phyloP scores from a whole-genome alignment of 2,329 filamentous ascomycete genomes.

The Aspergillus hortae region DNA sequence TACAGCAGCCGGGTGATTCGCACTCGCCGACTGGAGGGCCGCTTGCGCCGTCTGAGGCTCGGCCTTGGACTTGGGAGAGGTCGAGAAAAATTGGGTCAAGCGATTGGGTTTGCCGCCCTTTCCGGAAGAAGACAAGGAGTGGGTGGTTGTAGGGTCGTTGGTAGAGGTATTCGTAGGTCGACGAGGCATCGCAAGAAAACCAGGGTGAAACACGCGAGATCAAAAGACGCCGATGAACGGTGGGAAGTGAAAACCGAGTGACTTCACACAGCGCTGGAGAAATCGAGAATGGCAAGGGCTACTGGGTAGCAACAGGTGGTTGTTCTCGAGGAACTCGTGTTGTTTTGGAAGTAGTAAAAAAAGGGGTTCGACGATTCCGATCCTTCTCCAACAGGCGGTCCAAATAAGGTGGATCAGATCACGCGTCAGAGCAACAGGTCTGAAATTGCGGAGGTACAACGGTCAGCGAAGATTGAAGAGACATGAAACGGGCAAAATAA shows the following conservation, averaged over 20 bases:
- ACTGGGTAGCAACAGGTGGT: conserved; percentile 6
- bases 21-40: conserved; percentile 64
- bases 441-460: background rate
- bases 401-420: background rate
- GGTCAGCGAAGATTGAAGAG: background rate
- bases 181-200: conserved; percentile 57
- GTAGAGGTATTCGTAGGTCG: conserved; percentile 57
- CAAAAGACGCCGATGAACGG: conserved; percentile 9
- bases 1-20: conserved; percentile 46
- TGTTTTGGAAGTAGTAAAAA: background rate
- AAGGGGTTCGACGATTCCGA: background rate
- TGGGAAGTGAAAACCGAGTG: conserved; percentile 2
- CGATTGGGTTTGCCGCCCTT: conserved; percentile 68
- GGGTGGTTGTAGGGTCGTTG: conserved; percentile 48
- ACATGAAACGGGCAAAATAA: background rate
- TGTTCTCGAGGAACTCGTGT: background rate
- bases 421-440: background rate
- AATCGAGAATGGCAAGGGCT: conserved; percentile 4
- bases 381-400: background rate
- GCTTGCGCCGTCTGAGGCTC: conserved; percentile 50
- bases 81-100: conserved; percentile 78
- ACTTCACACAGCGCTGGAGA: background rate
- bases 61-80: conserved; percentile 71
- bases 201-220: conserved; percentile 9
- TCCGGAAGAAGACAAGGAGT: conserved; percentile 50